These are phyloP conservation scores for Macrophomina phaseolina DNA, from an alignment of 2,329 filamentous ascomycete species.

Conservation along the genomic window DNA sequence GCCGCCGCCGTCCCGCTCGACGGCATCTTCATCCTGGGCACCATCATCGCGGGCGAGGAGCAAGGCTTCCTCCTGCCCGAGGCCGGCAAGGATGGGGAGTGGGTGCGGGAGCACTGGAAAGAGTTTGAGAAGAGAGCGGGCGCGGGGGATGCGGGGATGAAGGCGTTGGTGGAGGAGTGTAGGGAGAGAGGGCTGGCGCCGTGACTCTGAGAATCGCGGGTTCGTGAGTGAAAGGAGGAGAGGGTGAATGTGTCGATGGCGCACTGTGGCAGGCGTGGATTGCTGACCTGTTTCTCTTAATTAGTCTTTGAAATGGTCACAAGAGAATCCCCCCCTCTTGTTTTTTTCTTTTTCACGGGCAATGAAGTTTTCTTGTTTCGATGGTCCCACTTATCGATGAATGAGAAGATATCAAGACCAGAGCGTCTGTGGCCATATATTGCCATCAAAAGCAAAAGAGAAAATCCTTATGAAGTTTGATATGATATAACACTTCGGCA, in stretches of 20 bases:
- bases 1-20: slow-evolving; percentile 29
- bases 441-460: too few relatives aligned
- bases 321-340: too few relatives aligned
- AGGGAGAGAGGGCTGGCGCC: slow-evolving; percentile 15
- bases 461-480: too few relatives aligned
- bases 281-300: too few relatives aligned
- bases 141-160: slow-evolving; percentile 35
- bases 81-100: slow-evolving; percentile 36
- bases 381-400: too few relatives aligned
- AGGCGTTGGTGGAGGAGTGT: slow-evolving; percentile 31
- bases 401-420: too few relatives aligned
- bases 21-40: slow-evolving; percentile 37
- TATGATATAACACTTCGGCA: too few relatives aligned
- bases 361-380: too few relatives aligned
- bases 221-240: background rate
- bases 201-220: background rate
- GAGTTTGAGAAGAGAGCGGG: slow-evolving; percentile 35
- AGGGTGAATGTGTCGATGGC: background rate
- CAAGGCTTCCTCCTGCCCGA: slow-evolving; percentile 36
- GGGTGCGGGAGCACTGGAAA: slow-evolving; percentile 33
- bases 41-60: slow-evolving; percentile 37
- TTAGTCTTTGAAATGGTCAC: too few relatives aligned
- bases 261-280: too few relatives aligned
- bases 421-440: too few relatives aligned
- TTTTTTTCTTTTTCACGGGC: too few relatives aligned